Percentiles rank a stretch among this genome's conserved stretches.
These are phyloP conservation scores for Ceratobasidium sp. DNA, from an alignment of 1,284 basidiomycete genomes.

Conservation along the genomic window DNA sequence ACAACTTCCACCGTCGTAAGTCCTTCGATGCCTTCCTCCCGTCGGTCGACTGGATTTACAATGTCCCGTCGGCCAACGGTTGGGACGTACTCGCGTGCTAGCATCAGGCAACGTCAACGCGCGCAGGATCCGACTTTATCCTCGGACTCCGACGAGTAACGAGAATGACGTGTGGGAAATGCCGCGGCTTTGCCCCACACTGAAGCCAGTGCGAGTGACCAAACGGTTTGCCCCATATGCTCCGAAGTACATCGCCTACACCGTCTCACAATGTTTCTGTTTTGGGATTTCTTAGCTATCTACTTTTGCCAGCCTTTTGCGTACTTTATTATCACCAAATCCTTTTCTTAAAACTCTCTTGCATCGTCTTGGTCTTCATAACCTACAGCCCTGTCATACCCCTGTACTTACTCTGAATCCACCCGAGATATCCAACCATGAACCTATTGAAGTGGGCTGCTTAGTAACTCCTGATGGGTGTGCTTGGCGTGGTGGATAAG, in stretches of 20 bases:
- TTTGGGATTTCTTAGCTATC: not conserved
- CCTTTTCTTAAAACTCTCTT: not conserved
- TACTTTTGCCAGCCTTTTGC: not conserved
- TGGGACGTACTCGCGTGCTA: conserved; percentile 14
- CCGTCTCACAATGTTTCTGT: too few species aligned
- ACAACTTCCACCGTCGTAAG: conserved; percentile 16
- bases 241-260: too few species aligned
- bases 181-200: too few species aligned
- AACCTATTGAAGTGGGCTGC: too few species aligned
- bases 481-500: too few species aligned
- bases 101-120: conserved; percentile 21
- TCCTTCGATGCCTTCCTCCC: conserved; percentile 20
- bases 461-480: too few species aligned
- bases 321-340: too few species aligned
- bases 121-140: conserved; percentile 32
- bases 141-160: conserved; percentile 25
- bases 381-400: not conserved
- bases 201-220: too few species aligned
- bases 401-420: not conserved
- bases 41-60: conserved; percentile 8
- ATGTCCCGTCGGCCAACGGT: conserved; percentile 26
- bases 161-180: not conserved
- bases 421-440: not conserved
- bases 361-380: not conserved
- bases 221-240: too few species aligned